Conservation (phyloP, 805 yeast species). For the Yarrowia sp. region DNA sequence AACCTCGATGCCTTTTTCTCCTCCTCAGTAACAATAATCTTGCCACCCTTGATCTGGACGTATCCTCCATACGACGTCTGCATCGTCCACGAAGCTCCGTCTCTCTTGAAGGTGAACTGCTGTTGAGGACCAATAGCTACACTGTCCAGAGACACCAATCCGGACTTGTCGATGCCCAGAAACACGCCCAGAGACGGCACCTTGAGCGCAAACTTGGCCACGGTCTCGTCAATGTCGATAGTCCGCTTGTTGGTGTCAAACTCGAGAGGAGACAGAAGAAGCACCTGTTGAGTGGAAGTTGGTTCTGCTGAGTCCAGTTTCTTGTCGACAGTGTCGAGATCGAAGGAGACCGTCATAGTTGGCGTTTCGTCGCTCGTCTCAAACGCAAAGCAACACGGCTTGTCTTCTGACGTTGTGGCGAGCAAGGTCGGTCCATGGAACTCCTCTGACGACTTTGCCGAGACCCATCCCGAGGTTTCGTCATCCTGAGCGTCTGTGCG, state of each 20-base stretch:
- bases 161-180: constrained; percentile 32
- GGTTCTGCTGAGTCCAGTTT: constrained; percentile 36
- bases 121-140: constrained; percentile 41
- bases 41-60: constrained; percentile 29
- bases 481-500: neutral
- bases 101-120: constrained; percentile 32
- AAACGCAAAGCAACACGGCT: constrained; percentile 8
- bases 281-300: constrained; percentile 39
- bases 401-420: constrained; percentile 28
- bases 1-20: constrained; percentile 28
- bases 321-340: constrained; percentile 30
- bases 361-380: neutral
- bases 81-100: constrained; percentile 33
- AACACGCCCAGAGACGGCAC: constrained; percentile 36
- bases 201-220: constrained; percentile 35
- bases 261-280: constrained; percentile 34
- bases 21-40: constrained; percentile 33
- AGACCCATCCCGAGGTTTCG: constrained; percentile 33
- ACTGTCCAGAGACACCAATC: constrained; percentile 34
- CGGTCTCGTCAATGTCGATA: constrained; percentile 11
- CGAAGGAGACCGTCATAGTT: constrained; percentile 18
- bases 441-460: constrained; percentile 37
- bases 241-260: constrained; percentile 28
- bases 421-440: constrained; percentile 41
- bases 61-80: constrained; percentile 28